These are phyloP conservation scores for Solanum neorickii DNA, from an alignment of 257 asterid genomes.

Conservation along the genomic window DNA sequence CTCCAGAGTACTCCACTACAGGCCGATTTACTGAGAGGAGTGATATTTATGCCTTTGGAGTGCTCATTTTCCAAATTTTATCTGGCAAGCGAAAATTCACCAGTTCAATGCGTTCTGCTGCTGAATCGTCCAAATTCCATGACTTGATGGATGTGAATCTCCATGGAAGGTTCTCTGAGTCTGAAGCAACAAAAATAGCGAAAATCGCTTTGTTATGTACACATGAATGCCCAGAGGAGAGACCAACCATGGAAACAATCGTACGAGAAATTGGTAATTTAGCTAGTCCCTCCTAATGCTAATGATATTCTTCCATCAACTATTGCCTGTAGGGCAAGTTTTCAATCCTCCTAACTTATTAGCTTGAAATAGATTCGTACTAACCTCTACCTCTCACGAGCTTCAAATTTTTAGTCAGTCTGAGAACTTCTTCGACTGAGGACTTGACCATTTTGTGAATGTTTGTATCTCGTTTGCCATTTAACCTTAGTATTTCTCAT, in stretches of 20 bases:
- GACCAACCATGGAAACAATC: conserved; percentile 54
- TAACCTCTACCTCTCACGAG: conserved; percentile 22
- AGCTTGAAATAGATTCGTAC: conserved; percentile 16
- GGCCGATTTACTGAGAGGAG: conserved; percentile 90
- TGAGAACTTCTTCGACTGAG: background rate
- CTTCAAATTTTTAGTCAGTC: background rate
- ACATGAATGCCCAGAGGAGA: conserved; percentile 56
- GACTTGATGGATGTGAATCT: conserved; percentile 59
- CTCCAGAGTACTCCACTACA: conserved; percentile 76
- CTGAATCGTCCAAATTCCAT: conserved; percentile 33
- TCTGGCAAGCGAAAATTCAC: conserved; percentile 54
- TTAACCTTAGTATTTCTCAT: background rate
- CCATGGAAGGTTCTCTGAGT: conserved; percentile 36
- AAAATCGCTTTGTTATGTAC: conserved; percentile 54
- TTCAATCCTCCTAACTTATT: background rate
- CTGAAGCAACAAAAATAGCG: conserved; percentile 42
- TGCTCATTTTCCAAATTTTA: conserved; percentile 71
- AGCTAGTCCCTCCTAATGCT: background rate
- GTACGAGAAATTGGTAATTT: conserved; percentile 25
- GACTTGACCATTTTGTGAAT: conserved; percentile 13
- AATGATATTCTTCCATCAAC: background rate
- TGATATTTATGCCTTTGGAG: conserved; percentile 81
- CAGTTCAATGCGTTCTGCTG: conserved; percentile 38
- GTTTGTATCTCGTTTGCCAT: conserved; percentile 1
- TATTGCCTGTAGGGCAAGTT: background rate